Base-by-base conservation (phyloP, 192 early-diverging fungal genomes). In the Coemansia sp. region DNA sequence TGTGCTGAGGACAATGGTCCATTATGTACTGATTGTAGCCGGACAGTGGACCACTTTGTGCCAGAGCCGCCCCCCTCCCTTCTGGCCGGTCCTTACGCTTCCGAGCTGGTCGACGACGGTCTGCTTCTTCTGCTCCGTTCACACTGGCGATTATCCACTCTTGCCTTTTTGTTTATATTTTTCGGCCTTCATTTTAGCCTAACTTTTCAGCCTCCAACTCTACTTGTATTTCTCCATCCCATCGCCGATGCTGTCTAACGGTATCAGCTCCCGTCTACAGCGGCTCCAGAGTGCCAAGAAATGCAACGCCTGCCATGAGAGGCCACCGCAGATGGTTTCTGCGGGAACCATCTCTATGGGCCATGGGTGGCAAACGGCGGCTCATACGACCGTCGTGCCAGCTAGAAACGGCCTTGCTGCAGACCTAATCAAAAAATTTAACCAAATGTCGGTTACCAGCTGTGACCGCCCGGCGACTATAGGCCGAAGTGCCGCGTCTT, bases 361-460 rank as follows among this genome's bases (percentile, higher is more conserved):
- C 0, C 55, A 68, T 29, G 18, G 55, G 43, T 66, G 68, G n/a
- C 77, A 66, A 12, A n/a, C 67, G 22, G 18, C 67, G 44, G 63
- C 52, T 27, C 22, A 31, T 27, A 55, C 52, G 27, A 27, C 31
- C 52, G 52, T 55, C 8, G 51, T 74, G 2, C 72, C 72, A 10
- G 70, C 80, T 10, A 44, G 72, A n/a, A 71, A 66, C 51, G 80
- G 80, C 57, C 73, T 77, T 1, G 76, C 80, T 8, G 80, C 80
- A 5, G 80, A 75, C 55, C 72, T 83, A 11, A 83, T 83, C 34
- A 71, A 75, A 66, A 83, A 83, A 67, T 83, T 83, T 61, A 83
- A 83, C 63, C 75, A 78, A 60, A 55, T 83, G 51, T 74, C 78
- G 8, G 52, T 16, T 54, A 7, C 16, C 44, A 42, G 22, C 67